Evolutionary conservation across 208 protist genomes (phyloP).

Genomic region (Wallacemonas sp.): DNA sequence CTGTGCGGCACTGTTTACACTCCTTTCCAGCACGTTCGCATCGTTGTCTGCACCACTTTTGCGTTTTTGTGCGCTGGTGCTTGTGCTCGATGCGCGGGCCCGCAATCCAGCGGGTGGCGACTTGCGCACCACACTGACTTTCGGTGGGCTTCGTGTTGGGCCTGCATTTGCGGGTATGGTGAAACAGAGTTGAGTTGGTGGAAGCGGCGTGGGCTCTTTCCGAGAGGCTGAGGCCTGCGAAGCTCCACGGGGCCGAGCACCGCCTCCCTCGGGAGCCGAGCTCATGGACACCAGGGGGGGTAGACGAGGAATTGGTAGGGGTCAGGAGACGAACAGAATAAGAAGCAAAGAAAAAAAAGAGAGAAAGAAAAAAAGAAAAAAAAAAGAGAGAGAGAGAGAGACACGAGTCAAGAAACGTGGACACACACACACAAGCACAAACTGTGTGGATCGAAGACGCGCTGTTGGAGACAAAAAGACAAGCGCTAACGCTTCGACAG

Average conservation of each 20-base stretch:
- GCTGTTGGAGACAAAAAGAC: too few species aligned
- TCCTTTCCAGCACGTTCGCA: neutral
- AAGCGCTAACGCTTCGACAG: too few species aligned
- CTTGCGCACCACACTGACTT: conserved; percentile 7
- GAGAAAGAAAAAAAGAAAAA: neutral
- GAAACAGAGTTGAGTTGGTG: neutral
- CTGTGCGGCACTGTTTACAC: neutral
- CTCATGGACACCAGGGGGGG: conserved; percentile 6
- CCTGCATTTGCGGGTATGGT: neutral
- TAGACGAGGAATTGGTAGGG: neutral
- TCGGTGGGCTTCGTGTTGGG: neutral
- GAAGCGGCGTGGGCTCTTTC: neutral
- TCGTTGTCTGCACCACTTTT: neutral
- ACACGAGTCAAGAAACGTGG: neutral
- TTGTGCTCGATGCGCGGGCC: conserved; percentile 1
- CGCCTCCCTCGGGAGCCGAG: neutral
- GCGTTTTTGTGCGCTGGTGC: neutral
- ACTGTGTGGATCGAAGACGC: too few species aligned
- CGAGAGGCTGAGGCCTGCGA: neutral
- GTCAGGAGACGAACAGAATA: neutral
- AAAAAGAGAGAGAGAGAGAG: neutral
- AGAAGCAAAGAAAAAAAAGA: neutral
- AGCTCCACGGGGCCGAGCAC: neutral
- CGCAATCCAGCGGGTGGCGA: neutral
- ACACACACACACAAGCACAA: neutral